These are phyloP conservation scores for Nemania serpens DNA, from an alignment of 2,329 filamentous ascomycete genomes.

Conservation along the genomic window DNA sequence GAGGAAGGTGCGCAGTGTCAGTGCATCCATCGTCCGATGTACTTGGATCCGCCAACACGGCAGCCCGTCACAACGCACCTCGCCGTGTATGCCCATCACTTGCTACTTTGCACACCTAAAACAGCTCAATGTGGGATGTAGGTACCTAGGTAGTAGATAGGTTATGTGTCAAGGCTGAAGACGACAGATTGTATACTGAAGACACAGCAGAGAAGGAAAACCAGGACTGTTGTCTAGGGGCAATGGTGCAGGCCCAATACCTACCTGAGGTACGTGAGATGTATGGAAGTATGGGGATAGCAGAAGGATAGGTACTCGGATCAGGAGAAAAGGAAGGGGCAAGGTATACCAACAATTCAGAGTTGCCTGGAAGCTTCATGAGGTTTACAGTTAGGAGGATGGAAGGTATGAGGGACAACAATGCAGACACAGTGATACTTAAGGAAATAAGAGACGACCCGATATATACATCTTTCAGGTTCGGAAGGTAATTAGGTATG, in stretches of 20 bases:
- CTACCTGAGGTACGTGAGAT: neutral
- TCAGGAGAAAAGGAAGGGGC: conserved; percentile 8
- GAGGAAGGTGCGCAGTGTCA: conserved; percentile 12
- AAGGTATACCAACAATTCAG: neutral
- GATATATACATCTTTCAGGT: neutral
- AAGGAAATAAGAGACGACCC: neutral
- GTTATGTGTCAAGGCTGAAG: neutral
- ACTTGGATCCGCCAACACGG: neutral
- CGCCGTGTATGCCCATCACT: neutral
- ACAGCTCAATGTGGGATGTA: neutral
- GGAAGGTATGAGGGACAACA: neutral
- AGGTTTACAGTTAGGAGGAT: neutral
- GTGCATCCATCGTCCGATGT: neutral
- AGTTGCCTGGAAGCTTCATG: neutral
- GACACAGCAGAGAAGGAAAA: neutral
- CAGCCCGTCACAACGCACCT: neutral
- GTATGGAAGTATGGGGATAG: too few species aligned
- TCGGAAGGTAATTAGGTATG: neutral
- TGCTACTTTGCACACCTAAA: conserved; percentile 1
- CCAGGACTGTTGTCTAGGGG: neutral
- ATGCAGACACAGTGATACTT: neutral
- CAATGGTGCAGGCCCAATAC: neutral
- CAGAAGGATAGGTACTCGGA: neutral
- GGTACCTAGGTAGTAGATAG: neutral
- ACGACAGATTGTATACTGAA: neutral